Evolutionary conservation across 345 rosid species (phyloP), one percentile per base, ranked within the genome.

Genomic region (Fremontodendron californicum): DNA sequence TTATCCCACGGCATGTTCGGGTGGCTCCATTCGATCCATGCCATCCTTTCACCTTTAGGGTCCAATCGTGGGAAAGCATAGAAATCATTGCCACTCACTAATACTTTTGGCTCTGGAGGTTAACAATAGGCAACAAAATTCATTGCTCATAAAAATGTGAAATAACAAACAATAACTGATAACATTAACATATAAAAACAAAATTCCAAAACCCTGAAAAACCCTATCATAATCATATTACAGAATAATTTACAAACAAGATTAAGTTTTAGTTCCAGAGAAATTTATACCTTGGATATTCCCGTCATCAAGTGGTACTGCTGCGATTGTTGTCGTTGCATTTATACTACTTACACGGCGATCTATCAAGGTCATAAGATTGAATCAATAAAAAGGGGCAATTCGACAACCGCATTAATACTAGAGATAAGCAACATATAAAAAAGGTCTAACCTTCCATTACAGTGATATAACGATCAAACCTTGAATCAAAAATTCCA

Each of bases 1-100:
- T 86, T 91, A 79, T 96, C 99, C 99, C 99, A 93, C 15, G 97
- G 97, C 98, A 92, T 93, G 82, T 90, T 91, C 57, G 99, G 98
- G 76, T 90, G 98, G 69, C 86, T 80, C 98, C 99, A 96, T 74
- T 89, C 90, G 60, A 96, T 88, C 99, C 99, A 96, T 16, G 98
- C 98, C 52, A 96, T 80, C 65, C 89, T 79, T 85, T 88, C 93
- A 71, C 88, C 81, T 71, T 87, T 86, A 9, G 90, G 80, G 52
- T 96, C 97, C 68, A 96, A 29, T 2, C 96, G 97, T n/a, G 99
- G 98, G 81, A 90, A 96, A 16, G 97, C 98, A 87, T 92, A 93
- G 88, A 96, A 96, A 81, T 96, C 99, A 79, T 85, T 91, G 81
- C 94, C 98, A 31, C 89, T 84, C 29, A 86, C 82, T 7, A 96